Base-by-base conservation (phyloP, 2,329 filamentous ascomycete species). In the Lojkania enalia region DNA sequence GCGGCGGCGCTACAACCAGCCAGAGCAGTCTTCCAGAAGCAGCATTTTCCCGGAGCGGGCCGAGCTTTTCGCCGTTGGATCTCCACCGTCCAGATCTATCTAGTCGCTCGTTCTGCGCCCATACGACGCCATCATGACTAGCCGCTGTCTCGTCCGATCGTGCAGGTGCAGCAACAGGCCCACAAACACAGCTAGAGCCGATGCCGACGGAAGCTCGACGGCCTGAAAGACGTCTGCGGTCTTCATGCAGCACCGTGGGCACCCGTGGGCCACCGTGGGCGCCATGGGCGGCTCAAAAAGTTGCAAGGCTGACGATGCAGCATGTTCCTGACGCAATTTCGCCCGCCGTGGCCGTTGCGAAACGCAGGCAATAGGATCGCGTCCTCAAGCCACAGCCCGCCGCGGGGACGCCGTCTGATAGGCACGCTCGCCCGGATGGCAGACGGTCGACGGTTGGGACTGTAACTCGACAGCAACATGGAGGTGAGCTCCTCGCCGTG, bases 261-360 rank as follows among this genome's bases (percentile, higher is more conserved):
- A 15, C 30, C 9, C 7, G 7, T 9, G 9, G 9, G 16, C 7
- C 30, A 15, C 30, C 30, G n/a, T n/a, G n/a, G 9, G 58, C 61
- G 61, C 58, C 37, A 58, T 63, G 56, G 58, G 66, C 64, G 66
- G 66, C 64, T 68, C 62, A 62, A 61, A 53, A 52, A 12, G 47
- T 38, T 53, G 54, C 65, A 68, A 68, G 66, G 67, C 67, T 71
- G 65, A 61, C 44, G 51, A 66, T 64, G 63, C 61, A 64, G 53
- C 60, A 60, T 61, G 66, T 71, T 68, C 67, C 67, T 71, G 67
- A 67, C 65, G 67, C 66, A 70, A 70, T 70, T 52, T 68, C 61
- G 62, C 63, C 49, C 54, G 60, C 61, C 60, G 58, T 60, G 52
- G 58, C 61, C 61, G 58, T 65, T 64, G 55, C 63, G 63, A 62